phyloP scores from a whole-genome alignment of 192 early-diverging fungal species.

The Coemansia sp. region DNA sequence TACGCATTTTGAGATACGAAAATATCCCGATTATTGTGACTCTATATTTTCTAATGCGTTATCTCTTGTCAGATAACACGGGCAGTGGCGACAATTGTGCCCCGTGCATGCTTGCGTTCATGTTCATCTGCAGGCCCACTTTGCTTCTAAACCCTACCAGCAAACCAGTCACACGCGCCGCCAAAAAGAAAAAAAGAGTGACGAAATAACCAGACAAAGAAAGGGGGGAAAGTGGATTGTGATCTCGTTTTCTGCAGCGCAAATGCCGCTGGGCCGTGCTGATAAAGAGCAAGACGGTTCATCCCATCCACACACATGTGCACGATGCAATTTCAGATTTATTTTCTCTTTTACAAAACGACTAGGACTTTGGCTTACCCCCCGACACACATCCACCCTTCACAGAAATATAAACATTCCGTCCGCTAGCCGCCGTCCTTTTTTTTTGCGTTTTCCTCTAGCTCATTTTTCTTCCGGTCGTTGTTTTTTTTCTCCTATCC shows the following conservation, averaged over 20 bases:
- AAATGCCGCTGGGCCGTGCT: neutral
- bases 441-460: neutral
- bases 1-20: neutral
- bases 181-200: neutral
- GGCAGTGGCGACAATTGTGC: neutral
- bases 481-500: neutral
- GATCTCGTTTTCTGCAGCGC: neutral
- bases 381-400: neutral
- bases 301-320: slow-evolving; percentile 6
- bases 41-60: neutral
- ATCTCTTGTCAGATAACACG: neutral
- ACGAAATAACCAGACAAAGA: neutral
- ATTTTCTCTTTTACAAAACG: neutral
- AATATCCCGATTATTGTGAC: neutral
- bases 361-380: slow-evolving; percentile 1
- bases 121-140: neutral
- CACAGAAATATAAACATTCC: neutral
- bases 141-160: neutral
- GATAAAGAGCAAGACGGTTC: neutral
- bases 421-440: neutral
- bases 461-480: neutral
- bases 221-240: neutral
- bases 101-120: neutral
- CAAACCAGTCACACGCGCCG: neutral
- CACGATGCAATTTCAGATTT: neutral